Evolutionary conservation across 1,284 basidiomycete species (phyloP).

Genomic region (Microstroma glucosiphilum): DNA sequence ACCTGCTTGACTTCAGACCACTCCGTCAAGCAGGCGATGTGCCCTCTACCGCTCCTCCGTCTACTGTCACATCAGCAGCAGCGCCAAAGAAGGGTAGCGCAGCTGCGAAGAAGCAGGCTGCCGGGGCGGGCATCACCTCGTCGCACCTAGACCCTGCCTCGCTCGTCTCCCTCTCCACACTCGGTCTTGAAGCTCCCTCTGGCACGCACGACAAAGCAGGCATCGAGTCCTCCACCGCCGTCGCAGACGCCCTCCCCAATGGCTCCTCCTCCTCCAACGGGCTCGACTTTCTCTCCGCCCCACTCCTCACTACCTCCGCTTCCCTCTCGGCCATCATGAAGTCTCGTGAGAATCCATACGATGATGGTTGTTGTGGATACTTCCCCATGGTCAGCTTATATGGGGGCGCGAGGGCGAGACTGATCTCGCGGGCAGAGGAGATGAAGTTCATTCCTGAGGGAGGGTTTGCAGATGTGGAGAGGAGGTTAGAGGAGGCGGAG

Average conservation of each 20-base stretch:
- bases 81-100: slow-evolving; percentile 4
- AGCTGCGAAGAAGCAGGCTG: background rate
- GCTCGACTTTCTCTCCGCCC: slow-evolving; percentile 10
- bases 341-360: slow-evolving; percentile 65
- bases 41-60: background rate
- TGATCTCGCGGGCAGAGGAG: slow-evolving; percentile 73
- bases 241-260: background rate
- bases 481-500: slow-evolving; percentile 14
- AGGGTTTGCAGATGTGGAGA: slow-evolving; percentile 26
- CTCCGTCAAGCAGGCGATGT: slow-evolving; percentile 51
- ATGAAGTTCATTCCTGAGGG: slow-evolving; percentile 60
- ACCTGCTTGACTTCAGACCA: slow-evolving; percentile 85
- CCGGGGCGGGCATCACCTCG: background rate
- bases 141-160: no score
- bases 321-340: slow-evolving; percentile 26
- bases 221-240: background rate
- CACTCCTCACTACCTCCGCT: slow-evolving; percentile 25
- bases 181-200: background rate
- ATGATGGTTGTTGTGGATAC: slow-evolving; percentile 92
- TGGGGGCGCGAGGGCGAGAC: slow-evolving; percentile 73
- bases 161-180: no score
- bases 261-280: slow-evolving; percentile 6
- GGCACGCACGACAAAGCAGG: background rate
- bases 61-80: background rate
- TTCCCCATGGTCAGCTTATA: slow-evolving; percentile 91